Percentiles rank a stretch among this genome's conserved stretches.
These are phyloP conservation scores for Pseudevernia furfuracea DNA, from an alignment of 495 filamentous ascomycete genomes.

Conservation along the genomic window DNA sequence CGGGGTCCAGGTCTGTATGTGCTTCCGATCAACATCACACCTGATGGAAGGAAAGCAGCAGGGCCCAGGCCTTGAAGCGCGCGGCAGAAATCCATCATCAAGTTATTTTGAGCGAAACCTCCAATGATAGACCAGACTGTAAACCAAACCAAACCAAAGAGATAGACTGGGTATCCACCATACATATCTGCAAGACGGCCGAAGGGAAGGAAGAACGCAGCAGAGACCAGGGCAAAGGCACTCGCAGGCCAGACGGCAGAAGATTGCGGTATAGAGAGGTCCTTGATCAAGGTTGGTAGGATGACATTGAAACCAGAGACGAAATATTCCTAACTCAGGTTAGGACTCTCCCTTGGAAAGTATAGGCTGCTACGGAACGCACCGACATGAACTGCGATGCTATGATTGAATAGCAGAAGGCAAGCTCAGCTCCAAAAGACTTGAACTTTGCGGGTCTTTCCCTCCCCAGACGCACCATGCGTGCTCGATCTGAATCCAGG, in stretches of 20 bases:
- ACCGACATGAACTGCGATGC: constrained; percentile 68
- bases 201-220: constrained; percentile 67
- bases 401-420: constrained; percentile 64
- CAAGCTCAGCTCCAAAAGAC: constrained; percentile 52
- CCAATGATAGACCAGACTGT: constrained; percentile 62
- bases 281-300: constrained; percentile 55
- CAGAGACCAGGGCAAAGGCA: constrained; percentile 67
- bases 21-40: constrained; percentile 71
- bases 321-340: constrained; percentile 56
- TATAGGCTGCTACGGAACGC: constrained; percentile 28
- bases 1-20: constrained; percentile 76
- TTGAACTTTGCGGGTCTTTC: constrained; percentile 61
- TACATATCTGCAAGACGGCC: constrained; percentile 71
- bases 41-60: constrained; percentile 68
- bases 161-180: constrained; percentile 67
- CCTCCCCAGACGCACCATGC: constrained; percentile 61
- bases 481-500: constrained; percentile 21
- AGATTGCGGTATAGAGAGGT: constrained; percentile 55
- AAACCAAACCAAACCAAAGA: constrained; percentile 63
- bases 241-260: constrained; percentile 73
- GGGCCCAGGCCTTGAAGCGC: constrained; percentile 75
- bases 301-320: constrained; percentile 82
- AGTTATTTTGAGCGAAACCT: constrained; percentile 60
- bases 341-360: not conserved
- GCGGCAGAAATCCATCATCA: constrained; percentile 68